Conservation (phyloP, 768 basidiomycete species). For the Pleurotus tuoliensis region DNA sequence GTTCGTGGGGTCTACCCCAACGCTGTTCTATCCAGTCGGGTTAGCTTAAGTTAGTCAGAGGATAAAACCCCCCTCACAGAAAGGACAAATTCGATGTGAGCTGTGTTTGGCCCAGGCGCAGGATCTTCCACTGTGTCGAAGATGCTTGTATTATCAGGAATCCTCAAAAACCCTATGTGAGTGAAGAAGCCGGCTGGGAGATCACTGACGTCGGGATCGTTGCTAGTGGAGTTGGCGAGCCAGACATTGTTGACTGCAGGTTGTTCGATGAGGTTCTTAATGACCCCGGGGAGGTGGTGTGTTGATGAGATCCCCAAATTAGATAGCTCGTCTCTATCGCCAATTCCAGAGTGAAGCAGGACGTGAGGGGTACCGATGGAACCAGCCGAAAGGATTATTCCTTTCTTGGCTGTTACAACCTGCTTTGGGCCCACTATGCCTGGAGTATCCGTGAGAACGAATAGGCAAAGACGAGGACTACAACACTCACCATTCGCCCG, state of each 20-base stretch:
- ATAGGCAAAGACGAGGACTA: neutral
- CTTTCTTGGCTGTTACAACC: slow-evolving; percentile 13
- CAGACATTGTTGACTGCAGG: slow-evolving; percentile 2
- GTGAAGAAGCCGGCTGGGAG: slow-evolving; percentile 9
- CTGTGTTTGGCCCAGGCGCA: slow-evolving; percentile 27
- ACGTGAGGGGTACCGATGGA: slow-evolving; percentile 22
- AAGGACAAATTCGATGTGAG: slow-evolving; percentile 32
- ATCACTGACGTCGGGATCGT: slow-evolving; percentile 13
- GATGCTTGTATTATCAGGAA: slow-evolving; percentile 24
- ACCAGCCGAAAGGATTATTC: slow-evolving; percentile 28
- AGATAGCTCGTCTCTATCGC: slow-evolving; percentile 7
- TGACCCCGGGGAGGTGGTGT: slow-evolving; percentile 20
- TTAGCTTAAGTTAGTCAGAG: too few relatives aligned
- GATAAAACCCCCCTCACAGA: slow-evolving; percentile 14
- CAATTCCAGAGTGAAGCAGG: slow-evolving; percentile 23
- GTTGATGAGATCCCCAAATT: slow-evolving; percentile 11
- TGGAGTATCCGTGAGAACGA: neutral
- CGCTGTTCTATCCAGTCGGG: neutral
- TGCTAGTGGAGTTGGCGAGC: slow-evolving; percentile 11
- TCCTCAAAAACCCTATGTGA: slow-evolving; percentile 15
- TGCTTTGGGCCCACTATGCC: neutral
- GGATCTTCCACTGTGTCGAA: slow-evolving; percentile 28
- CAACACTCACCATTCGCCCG: neutral
- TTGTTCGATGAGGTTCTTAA: slow-evolving; percentile 24
- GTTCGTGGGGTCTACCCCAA: too few relatives aligned